A percentile compares a stretch with the other conserved stretches of the same genome.
phyloP scores from a whole-genome alignment of 1,284 basidiomycete genomes.

The Apiotrichum akiyoshidainum region DNA sequence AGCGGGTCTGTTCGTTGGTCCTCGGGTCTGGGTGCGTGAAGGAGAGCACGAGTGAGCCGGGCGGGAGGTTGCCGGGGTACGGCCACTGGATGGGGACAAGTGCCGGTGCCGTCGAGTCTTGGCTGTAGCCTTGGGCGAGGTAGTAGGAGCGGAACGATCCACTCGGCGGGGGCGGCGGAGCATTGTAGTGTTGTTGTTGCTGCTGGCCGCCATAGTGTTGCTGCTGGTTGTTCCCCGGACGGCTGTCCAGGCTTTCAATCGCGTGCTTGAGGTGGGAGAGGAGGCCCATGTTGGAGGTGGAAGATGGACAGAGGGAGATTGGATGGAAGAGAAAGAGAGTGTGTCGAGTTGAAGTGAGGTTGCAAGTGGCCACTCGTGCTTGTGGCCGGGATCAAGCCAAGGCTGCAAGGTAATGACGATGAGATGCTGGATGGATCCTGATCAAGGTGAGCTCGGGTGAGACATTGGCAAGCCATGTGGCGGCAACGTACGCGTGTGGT shows the following conservation, averaged over 20 bases:
- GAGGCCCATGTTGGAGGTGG: neutral
- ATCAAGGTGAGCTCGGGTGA: neutral
- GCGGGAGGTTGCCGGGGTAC: conserved; percentile 2
- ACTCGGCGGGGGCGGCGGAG: neutral
- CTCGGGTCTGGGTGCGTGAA: conserved; percentile 12
- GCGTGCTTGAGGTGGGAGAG: neutral
- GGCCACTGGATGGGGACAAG: conserved; percentile 6
- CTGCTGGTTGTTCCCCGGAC: neutral
- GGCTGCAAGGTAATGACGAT: neutral
- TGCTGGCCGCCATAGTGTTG: neutral
- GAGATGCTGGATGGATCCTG: neutral
- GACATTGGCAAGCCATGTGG: neutral
- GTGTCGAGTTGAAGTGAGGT: no score
- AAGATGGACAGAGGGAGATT: no score
- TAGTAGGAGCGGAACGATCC: conserved; percentile 5
- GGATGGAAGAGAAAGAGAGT: no score
- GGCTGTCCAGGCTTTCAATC: neutral
- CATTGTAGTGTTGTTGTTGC: neutral
- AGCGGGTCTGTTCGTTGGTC: conserved; percentile 19
- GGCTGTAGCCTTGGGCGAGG: neutral
- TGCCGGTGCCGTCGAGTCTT: neutral
- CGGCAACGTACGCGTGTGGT: no score
- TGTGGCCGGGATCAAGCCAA: neutral
- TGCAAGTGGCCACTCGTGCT: no score
- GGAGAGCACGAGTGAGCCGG: conserved; percentile 3